Base-by-base conservation (phyloP, 2,329 filamentous ascomycete genomes). In the Hypoxylon sp. region DNA sequence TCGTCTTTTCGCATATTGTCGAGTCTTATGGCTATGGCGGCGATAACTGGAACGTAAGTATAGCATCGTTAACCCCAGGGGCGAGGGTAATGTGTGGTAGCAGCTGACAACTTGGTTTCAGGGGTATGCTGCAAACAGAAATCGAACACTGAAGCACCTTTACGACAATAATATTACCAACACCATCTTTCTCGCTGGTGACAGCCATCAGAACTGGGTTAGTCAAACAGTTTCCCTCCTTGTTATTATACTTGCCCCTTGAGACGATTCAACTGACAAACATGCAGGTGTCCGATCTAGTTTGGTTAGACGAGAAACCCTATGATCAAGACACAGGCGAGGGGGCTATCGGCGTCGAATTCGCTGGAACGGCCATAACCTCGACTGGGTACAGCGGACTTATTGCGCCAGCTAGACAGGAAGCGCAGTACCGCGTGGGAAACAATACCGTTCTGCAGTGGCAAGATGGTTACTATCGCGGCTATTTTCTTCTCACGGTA, bases 391-490 rank as follows among this genome's bases (percentile, higher is more conserved):
- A 79, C 40, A 82, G 81, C 65, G 82, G 84, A 47, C 77, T 78
- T 2, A 74, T 84, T 35, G 71, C 70, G 0, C 67, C 68, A 1
- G 81, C 82, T 1, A 78, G 84, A 55, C 72, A 73, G 38, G 68
- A 70, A 48, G 75, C 76, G 2, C 59, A 74, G 61, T 67, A 65
- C 58, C 71, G 80, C 23, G 73, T 76, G 56, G 65, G 65, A 31
- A 70, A 75, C 15, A 90, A 89, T 67, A 71, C 74, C 0, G 84
- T 88, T 67, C 73, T 91, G 35, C 84, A 88, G 63, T 91, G 87
- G 88, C 82, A 86, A 60, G 87, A 90, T 49, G 68, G 84, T 5
- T 90, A 88, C 67, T 91, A 90, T 68, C 78, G 87, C 12, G 88
- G 88, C 1, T 91, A 91, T 71, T 90, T 84, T 60, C 80, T 87